phyloP scores from a whole-genome alignment of 345 rosid genomes.

The Clausena lansium region DNA sequence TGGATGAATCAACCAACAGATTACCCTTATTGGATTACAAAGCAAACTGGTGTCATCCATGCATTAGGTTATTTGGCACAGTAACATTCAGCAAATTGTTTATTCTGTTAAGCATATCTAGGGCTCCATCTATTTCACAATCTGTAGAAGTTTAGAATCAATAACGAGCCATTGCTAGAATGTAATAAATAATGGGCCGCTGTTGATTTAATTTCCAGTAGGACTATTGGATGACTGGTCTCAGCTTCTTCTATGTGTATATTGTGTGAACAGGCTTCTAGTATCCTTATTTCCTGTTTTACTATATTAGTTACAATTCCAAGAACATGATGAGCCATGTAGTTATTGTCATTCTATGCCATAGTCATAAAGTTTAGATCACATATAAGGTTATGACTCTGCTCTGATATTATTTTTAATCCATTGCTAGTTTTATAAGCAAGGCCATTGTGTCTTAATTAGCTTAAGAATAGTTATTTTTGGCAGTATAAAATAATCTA shows the following conservation, averaged over 20 bases:
- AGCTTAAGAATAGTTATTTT: not conserved
- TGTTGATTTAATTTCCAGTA: not conserved
- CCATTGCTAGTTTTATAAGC: not conserved
- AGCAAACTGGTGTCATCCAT: not conserved
- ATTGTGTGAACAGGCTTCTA: not conserved
- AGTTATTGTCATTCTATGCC: not conserved
- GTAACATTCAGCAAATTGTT: not conserved
- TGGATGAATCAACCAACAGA: not conserved
- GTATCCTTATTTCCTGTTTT: not conserved
- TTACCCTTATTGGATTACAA: not conserved
- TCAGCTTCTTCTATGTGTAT: not conserved
- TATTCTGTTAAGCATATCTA: not conserved
- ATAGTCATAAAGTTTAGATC: not conserved
- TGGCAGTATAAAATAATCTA: not conserved
- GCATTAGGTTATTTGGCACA: not conserved
- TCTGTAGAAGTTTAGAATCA: not conserved
- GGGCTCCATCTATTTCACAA: not conserved
- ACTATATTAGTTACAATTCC: not conserved
- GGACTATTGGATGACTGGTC: not conserved
- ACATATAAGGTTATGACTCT: not conserved
- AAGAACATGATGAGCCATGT: not conserved
- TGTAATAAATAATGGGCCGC: not conserved
- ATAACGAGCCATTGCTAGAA: not conserved
- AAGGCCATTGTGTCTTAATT: not conserved
- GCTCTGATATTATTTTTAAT: slow-evolving; percentile 5